Evolutionary conservation across 2,329 filamentous ascomycete genomes (phyloP).

Genomic region (Pseudofabraea citricarpa): DNA sequence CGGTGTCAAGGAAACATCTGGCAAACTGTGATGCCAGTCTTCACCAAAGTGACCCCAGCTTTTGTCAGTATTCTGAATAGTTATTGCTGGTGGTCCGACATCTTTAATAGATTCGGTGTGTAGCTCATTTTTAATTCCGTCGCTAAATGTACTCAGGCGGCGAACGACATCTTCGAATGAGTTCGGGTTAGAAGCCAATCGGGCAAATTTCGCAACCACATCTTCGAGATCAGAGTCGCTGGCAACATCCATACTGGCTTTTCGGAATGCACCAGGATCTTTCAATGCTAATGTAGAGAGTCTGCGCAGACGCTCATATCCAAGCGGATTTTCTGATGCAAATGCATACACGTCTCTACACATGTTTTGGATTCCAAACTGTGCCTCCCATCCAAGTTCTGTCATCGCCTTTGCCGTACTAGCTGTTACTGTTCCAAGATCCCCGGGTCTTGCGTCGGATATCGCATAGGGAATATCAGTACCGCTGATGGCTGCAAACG

Average conservation of each 20-base stretch:
- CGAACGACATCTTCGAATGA: neutral
- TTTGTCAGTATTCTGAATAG: neutral
- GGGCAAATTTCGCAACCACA: neutral
- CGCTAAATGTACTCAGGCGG: neutral
- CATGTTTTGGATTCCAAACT: conserved; percentile 14
- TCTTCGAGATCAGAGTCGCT: neutral
- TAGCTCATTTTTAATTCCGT: neutral
- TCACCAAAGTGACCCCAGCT: neutral
- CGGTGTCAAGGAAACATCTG: neutral
- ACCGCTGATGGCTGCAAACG: conserved; percentile 32
- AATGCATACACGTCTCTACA: conserved; percentile 13
- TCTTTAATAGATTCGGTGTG: neutral
- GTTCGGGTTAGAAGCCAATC: neutral
- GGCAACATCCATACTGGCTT: conserved; percentile 3
- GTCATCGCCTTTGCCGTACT: conserved; percentile 32
- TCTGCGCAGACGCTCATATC: conserved; percentile 3
- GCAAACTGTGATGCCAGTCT: neutral
- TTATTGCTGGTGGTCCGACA: neutral
- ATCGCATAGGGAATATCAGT: conserved; percentile 32
- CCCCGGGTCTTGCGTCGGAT: conserved; percentile 34
- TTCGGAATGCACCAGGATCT: conserved; percentile 3
- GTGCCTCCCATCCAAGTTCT: conserved; percentile 38
- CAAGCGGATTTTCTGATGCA: conserved; percentile 3
- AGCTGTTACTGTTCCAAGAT: conserved; percentile 40
- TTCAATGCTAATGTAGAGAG: conserved; percentile 2